Conservation (phyloP, 352 stramenopile genomes). For the Phytophthora ramorum region DNA sequence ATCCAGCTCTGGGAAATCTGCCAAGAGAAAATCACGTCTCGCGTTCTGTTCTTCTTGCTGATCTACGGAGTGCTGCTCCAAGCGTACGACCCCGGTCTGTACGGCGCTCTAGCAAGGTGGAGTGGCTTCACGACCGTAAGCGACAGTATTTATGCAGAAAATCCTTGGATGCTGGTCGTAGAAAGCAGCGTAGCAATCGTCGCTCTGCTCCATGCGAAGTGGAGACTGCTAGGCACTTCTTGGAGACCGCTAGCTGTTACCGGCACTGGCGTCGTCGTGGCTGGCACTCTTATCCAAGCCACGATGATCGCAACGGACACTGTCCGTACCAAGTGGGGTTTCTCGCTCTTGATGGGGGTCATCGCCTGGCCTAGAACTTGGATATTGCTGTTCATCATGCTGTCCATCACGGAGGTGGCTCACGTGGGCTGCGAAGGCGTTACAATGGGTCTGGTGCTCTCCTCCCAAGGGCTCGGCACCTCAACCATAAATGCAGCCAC, state of each 20-base stretch:
- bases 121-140: constrained; percentile 31
- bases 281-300: constrained; percentile 38
- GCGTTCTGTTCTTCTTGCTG: constrained; percentile 57
- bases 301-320: constrained; percentile 45
- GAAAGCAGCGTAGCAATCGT: constrained; percentile 37
- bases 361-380: constrained; percentile 47
- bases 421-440: constrained; percentile 59
- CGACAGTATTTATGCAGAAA: constrained; percentile 2
- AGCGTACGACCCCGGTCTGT: constrained; percentile 45
- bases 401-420: constrained; percentile 61
- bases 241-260: constrained; percentile 49
- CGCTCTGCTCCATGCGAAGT: constrained; percentile 50
- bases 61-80: constrained; percentile 46
- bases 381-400: constrained; percentile 48
- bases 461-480: constrained; percentile 49
- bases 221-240: constrained; percentile 41
- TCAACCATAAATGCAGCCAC: constrained; percentile 37
- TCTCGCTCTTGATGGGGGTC: constrained; percentile 34
- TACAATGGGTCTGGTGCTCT: constrained; percentile 58
- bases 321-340: constrained; percentile 53
- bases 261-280: constrained; percentile 37
- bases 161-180: constrained; percentile 33
- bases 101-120: constrained; percentile 44
- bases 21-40: constrained; percentile 62
- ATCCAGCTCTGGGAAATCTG: constrained; percentile 59